Evolutionary conservation across 495 filamentous ascomycete genomes (phyloP).

Genomic region (Aspergillus nanangensis): DNA sequence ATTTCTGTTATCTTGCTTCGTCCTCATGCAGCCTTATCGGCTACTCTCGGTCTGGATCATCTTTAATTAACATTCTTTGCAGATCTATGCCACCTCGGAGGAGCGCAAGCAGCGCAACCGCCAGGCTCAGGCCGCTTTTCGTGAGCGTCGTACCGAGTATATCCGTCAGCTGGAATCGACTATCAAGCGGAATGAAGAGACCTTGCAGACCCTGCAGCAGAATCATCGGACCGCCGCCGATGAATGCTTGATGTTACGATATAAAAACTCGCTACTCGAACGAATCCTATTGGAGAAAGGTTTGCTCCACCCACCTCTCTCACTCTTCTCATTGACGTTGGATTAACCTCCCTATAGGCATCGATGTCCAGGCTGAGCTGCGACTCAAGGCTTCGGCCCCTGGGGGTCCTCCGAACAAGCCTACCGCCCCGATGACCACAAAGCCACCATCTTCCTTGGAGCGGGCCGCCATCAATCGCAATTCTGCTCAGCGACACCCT

Average conservation of each 20-base stretch:
- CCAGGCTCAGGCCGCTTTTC: conserved; percentile 95
- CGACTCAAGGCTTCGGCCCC: conserved; percentile 75
- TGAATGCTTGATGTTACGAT: conserved; percentile 95
- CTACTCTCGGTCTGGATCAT: background rate
- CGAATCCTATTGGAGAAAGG: conserved; percentile 95
- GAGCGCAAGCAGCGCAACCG: conserved; percentile 97
- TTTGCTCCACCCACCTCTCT: conserved; percentile 24
- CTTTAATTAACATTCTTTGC: conserved; percentile 13
- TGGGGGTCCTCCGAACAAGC: conserved; percentile 51
- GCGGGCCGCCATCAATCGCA: conserved; percentile 67
- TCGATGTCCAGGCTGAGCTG: conserved; percentile 95
- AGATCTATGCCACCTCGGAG: conserved; percentile 98
- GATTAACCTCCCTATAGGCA: conserved; percentile 53
- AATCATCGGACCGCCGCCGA: conserved; percentile 93
- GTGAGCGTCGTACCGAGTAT: conserved; percentile 95
- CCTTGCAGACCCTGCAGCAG: conserved; percentile 83
- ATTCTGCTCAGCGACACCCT: conserved; percentile 61
- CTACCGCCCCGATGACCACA: conserved; percentile 42
- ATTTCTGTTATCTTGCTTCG: background rate
- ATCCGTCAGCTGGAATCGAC: conserved; percentile 98
- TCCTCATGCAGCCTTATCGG: background rate
- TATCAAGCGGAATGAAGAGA: conserved; percentile 96
- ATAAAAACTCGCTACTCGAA: conserved; percentile 96
- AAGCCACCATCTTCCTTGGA: conserved; percentile 65
- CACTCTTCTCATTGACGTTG: background rate